Evolutionary conservation across 371 early-diverging fungal species (phyloP), one percentile per base, ranked within the genome.

Genomic region (Apophysomyces trapeziformis): DNA sequence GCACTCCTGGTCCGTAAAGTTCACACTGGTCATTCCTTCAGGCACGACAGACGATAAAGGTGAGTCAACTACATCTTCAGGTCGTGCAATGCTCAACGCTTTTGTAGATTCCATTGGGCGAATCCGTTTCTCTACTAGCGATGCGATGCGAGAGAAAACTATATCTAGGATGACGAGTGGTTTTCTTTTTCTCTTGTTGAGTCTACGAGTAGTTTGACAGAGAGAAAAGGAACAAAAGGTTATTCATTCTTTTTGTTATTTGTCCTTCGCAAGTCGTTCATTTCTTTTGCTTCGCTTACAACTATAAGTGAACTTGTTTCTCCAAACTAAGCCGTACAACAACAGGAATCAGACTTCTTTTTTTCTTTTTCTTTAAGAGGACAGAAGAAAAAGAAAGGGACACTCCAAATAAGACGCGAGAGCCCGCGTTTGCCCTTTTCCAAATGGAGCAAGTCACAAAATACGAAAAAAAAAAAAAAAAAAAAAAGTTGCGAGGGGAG

Each of bases 391-490:
- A 45, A 6, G 16, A 45, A 13, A 18, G 16, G 46, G 16, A 13
- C 16, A 13, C 6, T 26, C 32, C 32, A 26, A 26, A 26, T 26
- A 26, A 26, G 32, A 26, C 32, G 32, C 32, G 32, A 26, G 32
- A 26, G 32, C 32, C 54, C 54, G 54, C 54, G 54, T 50, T 50
- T 26, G 54, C 21, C 54, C 54, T 50, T 50, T 50, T 50, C 54
- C 54, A n/a, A 50, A 50, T 50, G 16, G 21, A 50, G 21, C 54
- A 26, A 50, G 54, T 50, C 54, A 50, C 54, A 50, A 50, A 50
- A 50, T 21, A 18, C 21, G 21, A 8, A 50, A 47, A 47, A 50
- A 50, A 18, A 50, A 21, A 50, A 8, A 50, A 47, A 47, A 50
- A 50, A 18, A 50, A 21, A 50, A 21, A 50, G 8, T 13, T 13